phyloP scores from a whole-genome alignment of 1,139 yeast species.

The Schizosaccharomyces versatilis region DNA sequence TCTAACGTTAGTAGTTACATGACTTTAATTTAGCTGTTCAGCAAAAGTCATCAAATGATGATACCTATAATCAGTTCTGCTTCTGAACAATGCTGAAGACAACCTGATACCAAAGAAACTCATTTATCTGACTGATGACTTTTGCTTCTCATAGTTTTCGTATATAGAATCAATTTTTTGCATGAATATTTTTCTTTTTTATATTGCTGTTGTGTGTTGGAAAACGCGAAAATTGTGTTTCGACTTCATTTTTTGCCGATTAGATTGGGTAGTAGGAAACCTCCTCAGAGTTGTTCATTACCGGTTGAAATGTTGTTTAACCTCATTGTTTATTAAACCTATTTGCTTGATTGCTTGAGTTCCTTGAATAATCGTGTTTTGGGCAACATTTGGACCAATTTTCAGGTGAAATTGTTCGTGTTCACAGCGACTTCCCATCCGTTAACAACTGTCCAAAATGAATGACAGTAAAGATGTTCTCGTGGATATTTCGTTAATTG shows the following conservation, averaged over 20 bases:
- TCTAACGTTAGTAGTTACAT: neutral
- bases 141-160: no score
- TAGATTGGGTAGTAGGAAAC: neutral
- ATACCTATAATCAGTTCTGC: conserved; percentile 3
- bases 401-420: neutral
- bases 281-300: no score
- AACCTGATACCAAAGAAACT: conserved; percentile 3
- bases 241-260: neutral
- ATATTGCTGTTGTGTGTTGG: neutral
- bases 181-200: neutral
- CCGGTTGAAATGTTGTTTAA: neutral
- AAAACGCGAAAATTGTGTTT: neutral
- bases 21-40: neutral
- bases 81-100: conserved; percentile 3
- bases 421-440: neutral
- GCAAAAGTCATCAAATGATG: neutral
- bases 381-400: neutral
- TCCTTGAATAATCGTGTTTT: neutral
- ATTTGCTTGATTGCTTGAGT: neutral
- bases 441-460: neutral
- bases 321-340: neutral
- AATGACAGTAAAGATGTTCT: neutral
- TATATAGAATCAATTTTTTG: neutral
- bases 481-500: conserved; percentile 13
- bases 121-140: conserved; percentile 1